Conservation (phyloP, 2,329 filamentous ascomycete species). For the Penicillium sp. region DNA sequence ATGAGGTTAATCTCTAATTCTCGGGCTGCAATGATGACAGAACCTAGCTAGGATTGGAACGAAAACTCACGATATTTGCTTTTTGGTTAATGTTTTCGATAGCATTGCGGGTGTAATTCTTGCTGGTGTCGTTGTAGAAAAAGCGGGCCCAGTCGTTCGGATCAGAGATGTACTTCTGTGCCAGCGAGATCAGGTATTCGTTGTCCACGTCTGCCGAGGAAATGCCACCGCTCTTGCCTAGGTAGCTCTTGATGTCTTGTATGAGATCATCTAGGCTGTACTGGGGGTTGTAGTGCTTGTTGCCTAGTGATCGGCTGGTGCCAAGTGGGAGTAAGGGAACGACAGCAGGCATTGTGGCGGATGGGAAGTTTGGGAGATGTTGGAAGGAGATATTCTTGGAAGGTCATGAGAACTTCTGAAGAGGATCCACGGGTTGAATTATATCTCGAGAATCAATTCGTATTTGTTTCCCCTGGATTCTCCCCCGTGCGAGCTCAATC, state of each 20-base stretch:
- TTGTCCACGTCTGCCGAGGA: slow-evolving; percentile 26
- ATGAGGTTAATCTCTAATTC: background rate
- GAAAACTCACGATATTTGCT: slow-evolving; percentile 30
- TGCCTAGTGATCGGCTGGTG: slow-evolving; percentile 15
- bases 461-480: background rate
- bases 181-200: slow-evolving; percentile 26
- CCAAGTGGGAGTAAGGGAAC: slow-evolving; percentile 11
- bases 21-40: background rate
- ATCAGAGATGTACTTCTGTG: slow-evolving; percentile 29
- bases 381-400: background rate
- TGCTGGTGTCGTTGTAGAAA: slow-evolving; percentile 32
- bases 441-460: background rate
- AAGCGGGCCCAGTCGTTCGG: slow-evolving; percentile 30
- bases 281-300: slow-evolving; percentile 20
- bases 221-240: slow-evolving; percentile 28
- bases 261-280: slow-evolving; percentile 26
- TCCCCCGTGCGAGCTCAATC: slow-evolving; percentile 1
- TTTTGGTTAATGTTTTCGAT: slow-evolving; percentile 36
- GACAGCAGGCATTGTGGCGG: slow-evolving; percentile 18
- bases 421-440: background rate
- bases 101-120: slow-evolving; percentile 34
- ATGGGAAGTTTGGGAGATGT: background rate
- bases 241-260: slow-evolving; percentile 29
- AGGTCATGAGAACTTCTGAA: background rate
- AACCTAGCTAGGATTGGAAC: background rate